These are phyloP conservation scores for Volvox reticuliferus DNA, from an alignment of 139 green algal genomes.

Conservation along the genomic window DNA sequence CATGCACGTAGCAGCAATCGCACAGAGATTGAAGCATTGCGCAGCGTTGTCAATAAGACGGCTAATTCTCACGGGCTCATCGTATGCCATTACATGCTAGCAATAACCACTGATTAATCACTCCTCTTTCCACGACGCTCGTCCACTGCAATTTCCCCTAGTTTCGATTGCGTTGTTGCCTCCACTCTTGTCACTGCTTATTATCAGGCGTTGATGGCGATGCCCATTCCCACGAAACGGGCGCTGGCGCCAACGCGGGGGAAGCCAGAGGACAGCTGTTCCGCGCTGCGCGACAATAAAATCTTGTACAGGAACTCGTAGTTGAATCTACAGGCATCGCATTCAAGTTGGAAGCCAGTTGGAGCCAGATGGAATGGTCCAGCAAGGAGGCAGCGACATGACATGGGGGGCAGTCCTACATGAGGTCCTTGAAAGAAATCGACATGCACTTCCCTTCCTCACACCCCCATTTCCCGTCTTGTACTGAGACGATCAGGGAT, in stretches of 20 bases:
- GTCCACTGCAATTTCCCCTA: not conserved
- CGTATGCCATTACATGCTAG: too few relatives aligned
- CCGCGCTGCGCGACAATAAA: constrained; percentile 31
- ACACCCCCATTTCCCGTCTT: too few relatives aligned
- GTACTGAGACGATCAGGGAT: too few relatives aligned
- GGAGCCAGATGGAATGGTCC: too few relatives aligned
- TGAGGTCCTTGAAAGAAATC: too few relatives aligned
- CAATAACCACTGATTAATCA: too few relatives aligned
- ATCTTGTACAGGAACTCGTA: constrained; percentile 56
- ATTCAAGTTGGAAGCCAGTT: too few relatives aligned
- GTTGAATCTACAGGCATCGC: constrained; percentile 41
- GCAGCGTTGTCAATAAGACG: not conserved
- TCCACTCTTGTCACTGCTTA: not conserved
- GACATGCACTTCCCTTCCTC: too few relatives aligned
- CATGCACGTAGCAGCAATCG: not conserved
- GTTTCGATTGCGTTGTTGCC: not conserved
- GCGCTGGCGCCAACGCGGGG: not conserved
- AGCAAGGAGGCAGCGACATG: too few relatives aligned
- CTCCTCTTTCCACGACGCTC: too few relatives aligned
- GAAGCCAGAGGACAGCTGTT: constrained; percentile 20
- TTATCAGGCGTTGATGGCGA: constrained; percentile 31
- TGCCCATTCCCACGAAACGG: constrained; percentile 41
- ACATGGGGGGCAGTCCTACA: too few relatives aligned
- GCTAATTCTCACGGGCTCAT: not conserved
- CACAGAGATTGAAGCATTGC: not conserved